Evolutionary conservation across 1,284 basidiomycete genomes (phyloP).

Genomic region (Trichosporon sp.): DNA sequence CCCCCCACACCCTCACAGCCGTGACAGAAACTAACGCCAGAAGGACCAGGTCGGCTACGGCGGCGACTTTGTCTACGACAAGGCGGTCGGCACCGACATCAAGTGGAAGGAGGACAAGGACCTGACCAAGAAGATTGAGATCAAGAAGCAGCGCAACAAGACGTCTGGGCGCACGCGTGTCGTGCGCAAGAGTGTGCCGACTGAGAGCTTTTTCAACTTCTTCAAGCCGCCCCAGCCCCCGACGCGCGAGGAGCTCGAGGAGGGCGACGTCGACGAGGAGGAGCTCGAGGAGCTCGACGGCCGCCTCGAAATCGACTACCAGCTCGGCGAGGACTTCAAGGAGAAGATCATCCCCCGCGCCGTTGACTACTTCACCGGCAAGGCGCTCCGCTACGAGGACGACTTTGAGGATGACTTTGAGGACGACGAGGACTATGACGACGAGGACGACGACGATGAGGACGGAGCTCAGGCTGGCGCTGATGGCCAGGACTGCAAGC

Average conservation of each 20-base stretch:
- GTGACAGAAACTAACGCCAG: not conserved
- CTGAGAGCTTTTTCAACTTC: constrained; percentile 96
- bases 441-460: constrained; percentile 46
- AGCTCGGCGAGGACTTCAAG: constrained; percentile 97
- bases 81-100: constrained; percentile 81
- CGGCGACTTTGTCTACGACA: constrained; percentile 93
- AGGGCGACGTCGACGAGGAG: constrained; percentile 74
- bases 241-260: constrained; percentile 62
- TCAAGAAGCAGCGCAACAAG: constrained; percentile 99
- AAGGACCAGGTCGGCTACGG: constrained; percentile 80
- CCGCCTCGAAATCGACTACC: constrained; percentile 93
- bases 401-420: constrained; percentile 64
- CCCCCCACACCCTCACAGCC: constrained; percentile 10
- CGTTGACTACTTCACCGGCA: constrained; percentile 93
- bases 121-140: constrained; percentile 93
- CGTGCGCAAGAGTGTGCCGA: constrained; percentile 78
- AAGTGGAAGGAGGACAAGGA: constrained; percentile 99
- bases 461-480: constrained; percentile 22
- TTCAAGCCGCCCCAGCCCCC: constrained; percentile 81
- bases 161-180: constrained; percentile 89
- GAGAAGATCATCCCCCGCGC: constrained; percentile 96
- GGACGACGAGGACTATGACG: constrained; percentile 56
- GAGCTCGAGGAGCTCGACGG: constrained; percentile 85
- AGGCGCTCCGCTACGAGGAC: constrained; percentile 83
- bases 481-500: constrained; percentile 40